Evolutionary conservation across 2,329 filamentous ascomycete genomes (phyloP).

Genomic region (Ascochyta lentis): DNA sequence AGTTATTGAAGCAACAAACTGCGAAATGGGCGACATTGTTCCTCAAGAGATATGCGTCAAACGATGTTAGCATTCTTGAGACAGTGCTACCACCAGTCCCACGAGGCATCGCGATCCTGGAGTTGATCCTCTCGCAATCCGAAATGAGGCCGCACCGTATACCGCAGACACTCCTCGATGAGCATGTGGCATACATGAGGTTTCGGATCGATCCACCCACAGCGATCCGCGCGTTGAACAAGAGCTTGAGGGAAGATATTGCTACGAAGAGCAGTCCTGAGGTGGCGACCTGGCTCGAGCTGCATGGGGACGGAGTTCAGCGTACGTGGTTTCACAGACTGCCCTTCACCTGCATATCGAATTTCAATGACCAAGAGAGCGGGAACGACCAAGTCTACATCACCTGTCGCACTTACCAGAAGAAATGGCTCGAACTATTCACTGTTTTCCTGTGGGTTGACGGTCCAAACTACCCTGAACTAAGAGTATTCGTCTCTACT

Average conservation of each 20-base stretch:
- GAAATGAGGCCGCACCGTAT: conserved; percentile 4
- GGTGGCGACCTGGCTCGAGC: conserved; percentile 30
- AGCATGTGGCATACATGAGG: conserved; percentile 26
- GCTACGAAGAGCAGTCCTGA: conserved; percentile 6
- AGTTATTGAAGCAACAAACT: conserved; percentile 24
- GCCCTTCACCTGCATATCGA: conserved; percentile 1
- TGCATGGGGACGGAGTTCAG: conserved; percentile 25
- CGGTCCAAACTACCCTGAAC: conserved; percentile 10
- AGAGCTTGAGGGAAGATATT: conserved; percentile 16
- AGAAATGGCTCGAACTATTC: conserved; percentile 27
- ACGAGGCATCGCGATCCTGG: conserved; percentile 4
- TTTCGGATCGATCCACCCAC: conserved; percentile 33
- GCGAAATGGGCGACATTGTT: conserved; percentile 32
- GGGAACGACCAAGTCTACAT: conserved; percentile 3
- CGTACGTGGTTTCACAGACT: background rate
- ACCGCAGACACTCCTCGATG: conserved; percentile 30
- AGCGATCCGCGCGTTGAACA: conserved; percentile 29
- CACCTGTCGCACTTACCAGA: conserved; percentile 21
- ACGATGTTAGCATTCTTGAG: conserved; percentile 1
- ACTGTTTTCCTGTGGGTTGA: conserved; percentile 12
- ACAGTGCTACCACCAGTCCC: conserved; percentile 24
- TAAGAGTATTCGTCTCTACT: background rate
- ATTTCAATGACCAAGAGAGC: background rate
- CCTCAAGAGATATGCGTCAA: conserved; percentile 29
- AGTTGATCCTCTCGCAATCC: conserved; percentile 5